These are phyloP conservation scores for Prunus yedoensis DNA, from an alignment of 331 rosid species.

Conservation along the genomic window DNA sequence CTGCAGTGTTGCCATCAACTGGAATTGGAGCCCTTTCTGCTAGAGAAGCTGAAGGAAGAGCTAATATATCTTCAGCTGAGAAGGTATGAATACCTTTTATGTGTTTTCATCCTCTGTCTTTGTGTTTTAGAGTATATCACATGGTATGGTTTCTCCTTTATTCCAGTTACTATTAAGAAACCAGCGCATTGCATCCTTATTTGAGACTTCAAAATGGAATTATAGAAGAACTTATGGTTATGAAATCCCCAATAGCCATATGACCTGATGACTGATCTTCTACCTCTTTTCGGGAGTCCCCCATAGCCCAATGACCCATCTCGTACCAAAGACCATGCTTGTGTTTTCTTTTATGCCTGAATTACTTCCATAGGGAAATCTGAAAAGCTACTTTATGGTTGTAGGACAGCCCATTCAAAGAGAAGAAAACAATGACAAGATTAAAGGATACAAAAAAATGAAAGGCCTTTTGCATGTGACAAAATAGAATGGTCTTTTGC, in stretches of 20 bases:
- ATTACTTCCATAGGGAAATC: neutral
- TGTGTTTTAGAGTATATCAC: neutral
- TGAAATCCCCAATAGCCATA: neutral
- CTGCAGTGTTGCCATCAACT: constrained; percentile 88
- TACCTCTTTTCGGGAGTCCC: neutral
- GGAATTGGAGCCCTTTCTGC: constrained; percentile 94
- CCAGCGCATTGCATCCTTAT: neutral
- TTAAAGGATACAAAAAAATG: neutral
- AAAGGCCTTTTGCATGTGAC: neutral
- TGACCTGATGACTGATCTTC: too few relatives aligned
- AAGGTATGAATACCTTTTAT: constrained; percentile 52
- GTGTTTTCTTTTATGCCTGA: neutral
- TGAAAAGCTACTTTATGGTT: neutral
- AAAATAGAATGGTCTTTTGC: neutral
- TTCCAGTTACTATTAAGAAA: neutral
- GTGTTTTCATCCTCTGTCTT: neutral
- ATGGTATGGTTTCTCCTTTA: constrained; percentile 15
- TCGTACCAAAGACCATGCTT: neutral
- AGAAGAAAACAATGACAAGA: neutral
- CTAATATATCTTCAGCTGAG: constrained; percentile 78
- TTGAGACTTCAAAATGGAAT: neutral
- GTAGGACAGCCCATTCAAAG: neutral
- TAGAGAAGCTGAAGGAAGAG: constrained; percentile 96
- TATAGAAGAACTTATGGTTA: neutral
- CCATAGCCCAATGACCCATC: neutral